These are phyloP conservation scores for Boletus bicolor DNA, from an alignment of 768 basidiomycete genomes.

Conservation along the genomic window DNA sequence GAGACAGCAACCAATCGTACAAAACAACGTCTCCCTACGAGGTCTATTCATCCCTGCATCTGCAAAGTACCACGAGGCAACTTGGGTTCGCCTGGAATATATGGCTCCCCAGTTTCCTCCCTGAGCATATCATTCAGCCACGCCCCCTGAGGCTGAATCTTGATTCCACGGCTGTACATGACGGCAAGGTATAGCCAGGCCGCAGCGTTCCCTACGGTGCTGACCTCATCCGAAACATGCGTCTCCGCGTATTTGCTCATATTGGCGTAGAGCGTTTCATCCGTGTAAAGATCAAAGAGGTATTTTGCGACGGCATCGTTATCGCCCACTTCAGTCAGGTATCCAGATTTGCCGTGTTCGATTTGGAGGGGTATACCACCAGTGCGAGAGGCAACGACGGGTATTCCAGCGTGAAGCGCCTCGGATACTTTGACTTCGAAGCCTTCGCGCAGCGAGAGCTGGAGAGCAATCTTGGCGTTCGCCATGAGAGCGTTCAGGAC, in stretches of 20 bases:
- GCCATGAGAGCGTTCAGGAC: slow-evolving; percentile 88
- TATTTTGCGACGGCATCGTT: slow-evolving; percentile 71
- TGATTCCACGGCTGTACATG: slow-evolving; percentile 73
- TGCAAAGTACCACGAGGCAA: slow-evolving; percentile 62
- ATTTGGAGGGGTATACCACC: slow-evolving; percentile 95
- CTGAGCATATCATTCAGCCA: slow-evolving; percentile 84
- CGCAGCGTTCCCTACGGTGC: slow-evolving; percentile 77
- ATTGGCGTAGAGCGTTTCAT: slow-evolving; percentile 59
- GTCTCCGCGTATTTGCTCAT: slow-evolving; percentile 68
- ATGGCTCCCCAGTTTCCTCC: slow-evolving; percentile 70
- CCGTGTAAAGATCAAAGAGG: slow-evolving; percentile 74
- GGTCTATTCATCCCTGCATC: slow-evolving; percentile 36
- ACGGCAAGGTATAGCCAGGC: slow-evolving; percentile 71
- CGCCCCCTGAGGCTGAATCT: slow-evolving; percentile 75
- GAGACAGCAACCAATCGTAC: slow-evolving; percentile 10
- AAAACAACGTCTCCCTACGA: background rate
- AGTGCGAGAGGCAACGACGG: slow-evolving; percentile 78
- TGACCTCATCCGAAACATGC: slow-evolving; percentile 81
- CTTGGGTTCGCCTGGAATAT: slow-evolving; percentile 63
- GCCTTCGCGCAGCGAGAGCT: slow-evolving; percentile 90
- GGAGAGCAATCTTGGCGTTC: slow-evolving; percentile 85
- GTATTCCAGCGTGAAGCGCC: slow-evolving; percentile 87
- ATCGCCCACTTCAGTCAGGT: slow-evolving; percentile 74
- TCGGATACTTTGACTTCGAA: slow-evolving; percentile 98
- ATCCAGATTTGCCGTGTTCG: slow-evolving; percentile 84